A percentile compares a stretch with the other conserved stretches of the same genome.
Evolutionary conservation across 129 eudicot species (phyloP).

Genomic region (Escallonia rubra): DNA sequence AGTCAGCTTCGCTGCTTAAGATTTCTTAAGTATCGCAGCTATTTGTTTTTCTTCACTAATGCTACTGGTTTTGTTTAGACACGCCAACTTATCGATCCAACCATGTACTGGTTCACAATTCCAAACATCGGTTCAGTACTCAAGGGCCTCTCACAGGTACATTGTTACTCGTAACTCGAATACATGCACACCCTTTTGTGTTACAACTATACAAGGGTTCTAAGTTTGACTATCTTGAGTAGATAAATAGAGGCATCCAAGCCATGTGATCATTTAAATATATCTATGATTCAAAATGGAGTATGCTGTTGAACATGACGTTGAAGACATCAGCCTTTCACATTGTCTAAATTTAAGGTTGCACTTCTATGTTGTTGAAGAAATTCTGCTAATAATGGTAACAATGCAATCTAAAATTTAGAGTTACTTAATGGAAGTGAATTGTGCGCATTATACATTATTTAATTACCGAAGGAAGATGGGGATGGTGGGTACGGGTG

Average conservation of each 20-base stretch:
- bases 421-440: too few relatives aligned
- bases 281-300: background rate
- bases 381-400: background rate
- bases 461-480: too few relatives aligned
- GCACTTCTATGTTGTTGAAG: background rate
- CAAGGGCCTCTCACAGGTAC: constrained; percentile 88
- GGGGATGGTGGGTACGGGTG: too few relatives aligned
- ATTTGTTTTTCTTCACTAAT: too few relatives aligned
- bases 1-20: background rate
- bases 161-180: constrained; percentile 3
- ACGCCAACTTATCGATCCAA: constrained; percentile 87
- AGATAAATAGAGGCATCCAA: background rate
- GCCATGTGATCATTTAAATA: background rate
- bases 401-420: too few relatives aligned
- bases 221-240: constrained; percentile 5
- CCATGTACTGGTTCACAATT: constrained; percentile 95
- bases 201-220: constrained; percentile 1
- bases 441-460: too few relatives aligned
- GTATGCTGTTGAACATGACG: background rate
- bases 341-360: background rate
- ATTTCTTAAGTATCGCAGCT: too few relatives aligned
- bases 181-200: constrained; percentile 4
- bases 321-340: background rate
- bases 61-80: constrained; percentile 34
- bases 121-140: constrained; percentile 87